These are phyloP conservation scores for Beta vulgaris DNA, from an alignment of 148 eudicot species.

Conservation along the genomic window DNA sequence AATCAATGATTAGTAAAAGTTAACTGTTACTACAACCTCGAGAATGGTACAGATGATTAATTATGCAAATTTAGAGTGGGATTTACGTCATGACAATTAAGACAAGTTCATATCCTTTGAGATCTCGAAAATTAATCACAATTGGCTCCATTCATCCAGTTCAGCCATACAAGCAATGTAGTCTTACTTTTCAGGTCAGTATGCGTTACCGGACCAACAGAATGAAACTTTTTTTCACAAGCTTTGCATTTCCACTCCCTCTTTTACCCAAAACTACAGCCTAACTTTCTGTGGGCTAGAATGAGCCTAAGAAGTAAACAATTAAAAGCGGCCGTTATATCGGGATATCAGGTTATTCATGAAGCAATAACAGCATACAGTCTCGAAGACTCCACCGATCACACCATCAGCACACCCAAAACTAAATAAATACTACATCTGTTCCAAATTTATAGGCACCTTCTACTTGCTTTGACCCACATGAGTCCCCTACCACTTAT, in stretches of 20 bases:
- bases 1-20: not conserved
- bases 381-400: not conserved
- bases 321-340: not conserved
- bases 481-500: not conserved
- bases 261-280: conserved; percentile 9
- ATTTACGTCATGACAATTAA: not conserved
- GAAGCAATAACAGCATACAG: not conserved
- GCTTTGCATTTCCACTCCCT: conserved; percentile 10
- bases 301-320: not conserved
- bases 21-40: not conserved
- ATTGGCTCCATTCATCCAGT: conserved; percentile 2
- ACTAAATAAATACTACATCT: not conserved
- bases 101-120: not conserved
- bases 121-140: conserved; percentile 3
- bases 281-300: not conserved
- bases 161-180: conserved; percentile 5
- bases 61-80: not conserved
- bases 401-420: not conserved
- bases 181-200: not conserved
- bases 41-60: not conserved
- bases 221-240: conserved; percentile 11
- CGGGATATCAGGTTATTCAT: not conserved
- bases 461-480: not conserved
- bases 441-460: not conserved
- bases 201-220: not conserved